Evolutionary conservation across 768 basidiomycete species (phyloP).

Genomic region (Pleurotus sapidus): DNA sequence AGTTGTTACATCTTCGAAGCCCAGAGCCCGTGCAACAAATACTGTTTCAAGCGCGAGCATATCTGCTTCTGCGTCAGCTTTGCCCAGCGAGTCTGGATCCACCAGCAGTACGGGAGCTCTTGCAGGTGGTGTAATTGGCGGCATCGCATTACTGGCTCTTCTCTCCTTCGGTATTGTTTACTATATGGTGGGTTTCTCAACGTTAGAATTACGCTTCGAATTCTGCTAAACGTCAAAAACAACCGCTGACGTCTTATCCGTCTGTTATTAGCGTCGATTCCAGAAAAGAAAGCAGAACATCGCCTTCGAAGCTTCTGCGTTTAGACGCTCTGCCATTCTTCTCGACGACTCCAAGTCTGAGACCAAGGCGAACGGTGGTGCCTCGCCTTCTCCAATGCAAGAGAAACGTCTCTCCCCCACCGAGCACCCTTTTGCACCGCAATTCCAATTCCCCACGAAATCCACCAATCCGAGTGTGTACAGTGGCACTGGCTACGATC

Average conservation of each 20-base stretch:
- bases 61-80: background rate
- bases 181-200: background rate
- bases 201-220: background rate
- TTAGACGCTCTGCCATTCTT: constrained; percentile 62
- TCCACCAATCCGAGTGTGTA: background rate
- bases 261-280: constrained; percentile 36
- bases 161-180: background rate
- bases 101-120: background rate
- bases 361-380: background rate
- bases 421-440: background rate
- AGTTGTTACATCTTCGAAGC: background rate
- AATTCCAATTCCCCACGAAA: background rate
- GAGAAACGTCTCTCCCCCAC: background rate
- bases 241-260: background rate
- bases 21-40: background rate
- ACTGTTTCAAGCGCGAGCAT: background rate
- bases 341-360: constrained; percentile 41
- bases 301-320: constrained; percentile 40
- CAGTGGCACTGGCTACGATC: background rate
- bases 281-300: constrained; percentile 20
- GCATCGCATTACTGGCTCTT: background rate
- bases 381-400: background rate
- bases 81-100: background rate
- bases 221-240: background rate
- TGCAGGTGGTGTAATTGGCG: constrained; percentile 4